Percentiles rank a stretch among this genome's conserved stretches.
phyloP scores from a whole-genome alignment of 1,284 basidiomycete species.

The Pyrrhoderma lamaoense region DNA sequence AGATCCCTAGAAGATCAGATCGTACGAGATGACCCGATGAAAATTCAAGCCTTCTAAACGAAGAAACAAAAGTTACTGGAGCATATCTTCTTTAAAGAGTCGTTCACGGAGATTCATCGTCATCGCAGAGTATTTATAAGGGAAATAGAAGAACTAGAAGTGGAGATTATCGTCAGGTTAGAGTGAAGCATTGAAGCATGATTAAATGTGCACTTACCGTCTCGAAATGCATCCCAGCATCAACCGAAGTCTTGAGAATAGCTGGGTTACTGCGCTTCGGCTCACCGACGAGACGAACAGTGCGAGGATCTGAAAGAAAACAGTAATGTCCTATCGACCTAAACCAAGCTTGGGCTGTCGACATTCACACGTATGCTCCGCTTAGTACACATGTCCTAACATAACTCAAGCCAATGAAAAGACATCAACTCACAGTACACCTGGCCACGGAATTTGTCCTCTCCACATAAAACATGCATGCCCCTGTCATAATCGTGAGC shows the following conservation, averaged over 20 bases:
- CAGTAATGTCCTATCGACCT: conserved; percentile 39
- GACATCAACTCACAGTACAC: conserved; percentile 30
- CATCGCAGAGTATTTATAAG: conserved; percentile 15
- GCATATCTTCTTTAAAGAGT: conserved; percentile 16
- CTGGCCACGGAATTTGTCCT: conserved; percentile 39
- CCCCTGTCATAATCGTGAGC: conserved; percentile 45
- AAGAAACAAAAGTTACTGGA: conserved; percentile 1
- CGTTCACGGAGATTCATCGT: conserved; percentile 17
- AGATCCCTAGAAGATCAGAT: too few relatives aligned
- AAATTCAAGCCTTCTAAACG: too few relatives aligned
- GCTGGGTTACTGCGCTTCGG: conserved; percentile 34
- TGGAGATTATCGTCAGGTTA: neutral
- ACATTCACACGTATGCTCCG: neutral
- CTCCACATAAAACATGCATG: conserved; percentile 42
- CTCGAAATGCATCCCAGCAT: conserved; percentile 29
- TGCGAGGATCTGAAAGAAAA: conserved; percentile 43
- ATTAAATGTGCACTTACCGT: conserved; percentile 25
- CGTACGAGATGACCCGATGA: too few relatives aligned
- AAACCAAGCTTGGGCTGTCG: conserved; percentile 39
- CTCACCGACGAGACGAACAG: conserved; percentile 40
- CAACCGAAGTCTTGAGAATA: conserved; percentile 27
- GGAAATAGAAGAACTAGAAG: conserved; percentile 14
- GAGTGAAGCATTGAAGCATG: neutral
- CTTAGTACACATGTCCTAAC: too few relatives aligned
- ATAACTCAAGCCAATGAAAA: neutral